Percentiles rank a stretch among this genome's conserved stretches.
phyloP scores from a whole-genome alignment of 192 early-diverging fungal genomes.

The Allomyces javanicus region DNA sequence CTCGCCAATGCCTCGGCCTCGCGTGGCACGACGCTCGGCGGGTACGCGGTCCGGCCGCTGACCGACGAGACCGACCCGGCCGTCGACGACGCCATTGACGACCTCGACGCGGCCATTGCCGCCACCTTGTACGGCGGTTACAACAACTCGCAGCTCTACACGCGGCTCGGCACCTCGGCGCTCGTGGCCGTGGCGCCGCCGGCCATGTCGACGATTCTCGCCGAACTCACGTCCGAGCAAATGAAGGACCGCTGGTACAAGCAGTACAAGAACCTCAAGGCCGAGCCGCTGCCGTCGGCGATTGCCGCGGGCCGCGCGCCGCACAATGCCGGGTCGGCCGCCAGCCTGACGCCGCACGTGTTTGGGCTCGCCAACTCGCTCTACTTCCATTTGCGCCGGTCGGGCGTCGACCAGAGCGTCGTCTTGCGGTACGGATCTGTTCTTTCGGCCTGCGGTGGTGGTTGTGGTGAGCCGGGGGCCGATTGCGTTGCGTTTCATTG shows the following conservation, averaged over 20 bases:
- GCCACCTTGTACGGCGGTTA: background rate
- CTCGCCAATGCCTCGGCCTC: too few species aligned
- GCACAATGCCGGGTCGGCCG: background rate
- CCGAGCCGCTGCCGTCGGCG: background rate
- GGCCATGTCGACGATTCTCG: background rate
- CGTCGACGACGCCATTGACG: background rate
- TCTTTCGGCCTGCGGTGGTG: too few species aligned
- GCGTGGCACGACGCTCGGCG: too few species aligned
- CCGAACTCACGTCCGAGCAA: background rate
- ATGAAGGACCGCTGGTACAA: background rate
- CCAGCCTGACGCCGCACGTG: conserved; percentile 47
- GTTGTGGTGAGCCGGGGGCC: too few species aligned
- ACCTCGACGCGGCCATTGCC: background rate
- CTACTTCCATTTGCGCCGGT: conserved; percentile 71
- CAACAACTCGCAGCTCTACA: background rate
- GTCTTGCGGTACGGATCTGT: conserved; percentile 53
- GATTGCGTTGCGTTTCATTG: too few species aligned
- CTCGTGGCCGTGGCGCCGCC: background rate
- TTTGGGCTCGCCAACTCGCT: conserved; percentile 68
- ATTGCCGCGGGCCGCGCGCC: background rate
- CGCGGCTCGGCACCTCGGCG: background rate
- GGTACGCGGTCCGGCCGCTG: too few species aligned
- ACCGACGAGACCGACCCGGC: background rate
- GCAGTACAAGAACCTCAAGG: background rate
- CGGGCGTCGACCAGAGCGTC: conserved; percentile 74